phyloP scores from a whole-genome alignment of 208 protist species.

The Tritrichomonas musculus region DNA sequence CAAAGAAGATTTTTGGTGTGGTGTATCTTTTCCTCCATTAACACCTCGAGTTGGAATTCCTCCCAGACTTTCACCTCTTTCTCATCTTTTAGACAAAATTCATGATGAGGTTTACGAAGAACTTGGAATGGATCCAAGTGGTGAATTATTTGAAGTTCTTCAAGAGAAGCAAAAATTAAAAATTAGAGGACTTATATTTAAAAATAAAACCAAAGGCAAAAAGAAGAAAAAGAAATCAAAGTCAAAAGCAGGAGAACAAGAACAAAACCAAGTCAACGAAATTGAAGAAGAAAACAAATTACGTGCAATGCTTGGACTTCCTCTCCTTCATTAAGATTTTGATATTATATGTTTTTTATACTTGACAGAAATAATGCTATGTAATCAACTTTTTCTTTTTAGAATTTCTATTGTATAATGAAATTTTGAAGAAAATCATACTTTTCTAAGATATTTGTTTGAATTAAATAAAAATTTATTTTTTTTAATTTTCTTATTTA shows the following conservation, averaged over 20 bases:
- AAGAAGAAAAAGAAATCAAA: not conserved
- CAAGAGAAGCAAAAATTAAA: not conserved
- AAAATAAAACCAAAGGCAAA: not conserved
- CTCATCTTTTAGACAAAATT: not conserved
- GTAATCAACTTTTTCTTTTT: too few species aligned
- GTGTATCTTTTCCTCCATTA: not conserved
- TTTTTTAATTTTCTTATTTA: too few species aligned
- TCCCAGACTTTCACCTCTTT: not conserved
- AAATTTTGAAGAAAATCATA: too few species aligned
- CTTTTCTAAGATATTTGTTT: too few species aligned
- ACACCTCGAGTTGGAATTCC: not conserved
- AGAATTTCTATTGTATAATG: too few species aligned
- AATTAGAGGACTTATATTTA: not conserved
- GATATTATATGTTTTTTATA: too few species aligned
- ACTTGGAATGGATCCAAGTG: not conserved
- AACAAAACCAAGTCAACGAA: not conserved
- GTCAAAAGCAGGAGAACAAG: not conserved
- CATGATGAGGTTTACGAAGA: not conserved
- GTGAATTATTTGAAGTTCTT: not conserved
- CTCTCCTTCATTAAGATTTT: conserved; percentile 13
- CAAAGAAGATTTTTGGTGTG: conserved; percentile 26
- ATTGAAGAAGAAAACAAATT: conserved; percentile 21
- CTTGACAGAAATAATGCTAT: too few species aligned
- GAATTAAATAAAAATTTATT: too few species aligned
- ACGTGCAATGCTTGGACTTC: not conserved